Conservation (phyloP, 2,329 filamentous ascomycete species). For the Neoarthrinium moseri region DNA sequence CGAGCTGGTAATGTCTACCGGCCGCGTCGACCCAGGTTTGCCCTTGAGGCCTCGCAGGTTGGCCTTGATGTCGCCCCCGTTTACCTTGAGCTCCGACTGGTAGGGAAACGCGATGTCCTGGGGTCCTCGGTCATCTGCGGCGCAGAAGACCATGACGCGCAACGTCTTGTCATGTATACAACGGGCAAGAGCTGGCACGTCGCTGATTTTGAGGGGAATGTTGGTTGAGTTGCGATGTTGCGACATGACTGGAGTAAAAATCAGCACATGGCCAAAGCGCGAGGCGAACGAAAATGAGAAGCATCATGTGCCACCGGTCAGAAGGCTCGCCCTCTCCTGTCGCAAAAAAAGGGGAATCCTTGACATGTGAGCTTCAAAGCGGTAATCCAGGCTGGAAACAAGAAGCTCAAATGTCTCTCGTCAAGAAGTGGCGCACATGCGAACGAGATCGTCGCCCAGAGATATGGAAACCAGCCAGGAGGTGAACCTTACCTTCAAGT, state of each 20-base stretch:
- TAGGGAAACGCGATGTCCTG: conserved; percentile 88
- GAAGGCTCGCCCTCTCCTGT: no score
- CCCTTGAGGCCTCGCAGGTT: conserved; percentile 95
- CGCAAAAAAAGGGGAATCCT: no score
- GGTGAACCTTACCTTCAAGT: conserved; percentile 66
- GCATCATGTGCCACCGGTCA: no score
- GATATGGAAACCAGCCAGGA: no score
- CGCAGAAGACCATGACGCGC: conserved; percentile 82
- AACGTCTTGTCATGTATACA: conserved; percentile 61
- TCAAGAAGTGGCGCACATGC: no score
- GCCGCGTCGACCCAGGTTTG: conserved; percentile 90
- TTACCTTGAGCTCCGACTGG: conserved; percentile 90
- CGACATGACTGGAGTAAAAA: conserved; percentile 47
- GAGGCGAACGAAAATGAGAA: no score
- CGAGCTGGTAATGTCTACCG: conserved; percentile 82
- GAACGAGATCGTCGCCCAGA: no score
- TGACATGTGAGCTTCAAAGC: no score
- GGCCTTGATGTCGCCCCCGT: conserved; percentile 83
- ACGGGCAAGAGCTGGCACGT: conserved; percentile 49
- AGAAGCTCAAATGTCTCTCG: no score
- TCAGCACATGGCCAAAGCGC: no score
- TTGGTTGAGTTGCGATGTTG: conserved; percentile 49
- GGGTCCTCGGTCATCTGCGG: conserved; percentile 57
- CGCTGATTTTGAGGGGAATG: conserved; percentile 47
- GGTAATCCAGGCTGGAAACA: no score